These are phyloP conservation scores for Aspergillus spinulosporus DNA, from an alignment of 2,329 filamentous ascomycete genomes.

Conservation along the genomic window DNA sequence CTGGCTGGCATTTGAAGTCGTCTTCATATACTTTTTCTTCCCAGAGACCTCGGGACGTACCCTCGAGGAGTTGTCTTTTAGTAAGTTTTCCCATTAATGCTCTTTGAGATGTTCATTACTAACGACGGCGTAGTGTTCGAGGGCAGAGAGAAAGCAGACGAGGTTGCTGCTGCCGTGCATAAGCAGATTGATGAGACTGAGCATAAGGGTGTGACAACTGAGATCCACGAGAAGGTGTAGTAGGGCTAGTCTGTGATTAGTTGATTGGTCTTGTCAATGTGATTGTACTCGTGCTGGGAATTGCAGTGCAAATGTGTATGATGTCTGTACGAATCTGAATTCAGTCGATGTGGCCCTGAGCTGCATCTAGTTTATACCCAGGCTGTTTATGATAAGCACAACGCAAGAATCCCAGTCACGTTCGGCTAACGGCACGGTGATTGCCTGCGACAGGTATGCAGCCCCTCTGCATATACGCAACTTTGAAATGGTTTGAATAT, in stretches of 20 bases:
- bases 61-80: conserved; percentile 50
- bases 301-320: neutral
- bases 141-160: conserved; percentile 37
- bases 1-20: conserved; percentile 45
- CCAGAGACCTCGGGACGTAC: conserved; percentile 47
- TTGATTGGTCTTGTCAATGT: neutral
- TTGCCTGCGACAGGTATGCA: neutral
- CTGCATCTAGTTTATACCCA: too few species aligned
- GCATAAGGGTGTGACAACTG: neutral
- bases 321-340: neutral
- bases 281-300: neutral
- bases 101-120: conserved; percentile 15
- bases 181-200: conserved; percentile 32
- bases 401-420: neutral
- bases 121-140: conserved; percentile 36
- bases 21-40: conserved; percentile 49
- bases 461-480: too few species aligned
- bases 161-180: conserved; percentile 40
- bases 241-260: neutral
- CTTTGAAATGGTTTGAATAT: neutral
- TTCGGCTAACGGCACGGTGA: neutral
- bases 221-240: conserved; percentile 12
- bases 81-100: conserved; percentile 29
- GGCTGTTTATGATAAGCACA: neutral
- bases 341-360: neutral